phyloP scores from a whole-genome alignment of 768 basidiomycete species.

The Leucosporidium yakuticum region DNA sequence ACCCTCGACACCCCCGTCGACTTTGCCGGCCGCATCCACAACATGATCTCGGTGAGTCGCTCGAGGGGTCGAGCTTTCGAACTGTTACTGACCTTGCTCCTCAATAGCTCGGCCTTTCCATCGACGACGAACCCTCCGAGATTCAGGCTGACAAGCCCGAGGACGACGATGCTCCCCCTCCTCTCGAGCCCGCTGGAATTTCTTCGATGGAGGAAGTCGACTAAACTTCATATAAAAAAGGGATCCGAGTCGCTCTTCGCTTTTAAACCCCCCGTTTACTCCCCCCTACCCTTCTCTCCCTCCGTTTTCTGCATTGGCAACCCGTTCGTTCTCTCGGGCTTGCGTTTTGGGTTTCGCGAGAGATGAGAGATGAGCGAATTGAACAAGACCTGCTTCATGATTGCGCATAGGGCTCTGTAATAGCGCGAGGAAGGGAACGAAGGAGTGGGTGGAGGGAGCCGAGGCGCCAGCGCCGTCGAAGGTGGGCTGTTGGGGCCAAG shows the following conservation, averaged over 20 bases:
- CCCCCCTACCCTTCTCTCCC: background rate
- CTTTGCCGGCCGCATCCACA: conserved; percentile 92
- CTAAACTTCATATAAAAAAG: conserved; percentile 26
- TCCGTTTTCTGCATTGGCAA: conserved; percentile 1
- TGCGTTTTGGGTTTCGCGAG: background rate
- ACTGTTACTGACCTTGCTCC: background rate
- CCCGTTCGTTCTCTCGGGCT: background rate
- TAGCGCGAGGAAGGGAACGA: no score
- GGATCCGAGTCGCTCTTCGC: background rate
- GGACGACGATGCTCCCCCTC: conserved; percentile 44
- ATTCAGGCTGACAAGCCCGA: conserved; percentile 52
- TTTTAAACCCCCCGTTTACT: background rate
- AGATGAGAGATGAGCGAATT: no score
- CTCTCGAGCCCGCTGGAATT: conserved; percentile 52
- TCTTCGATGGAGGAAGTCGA: conserved; percentile 95
- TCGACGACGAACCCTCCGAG: conserved; percentile 74
- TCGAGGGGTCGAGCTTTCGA: conserved; percentile 37
- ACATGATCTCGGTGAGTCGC: conserved; percentile 75
- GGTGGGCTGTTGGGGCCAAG: no score
- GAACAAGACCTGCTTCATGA: no score
- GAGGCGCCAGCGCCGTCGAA: no score
- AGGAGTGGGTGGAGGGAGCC: no score
- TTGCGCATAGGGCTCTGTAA: no score
- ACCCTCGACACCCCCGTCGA: conserved; percentile 89
- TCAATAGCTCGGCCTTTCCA: conserved; percentile 60